These are phyloP conservation scores for Coemansia sp. DNA, from an alignment of 192 early-diverging fungal species.

Conservation along the genomic window DNA sequence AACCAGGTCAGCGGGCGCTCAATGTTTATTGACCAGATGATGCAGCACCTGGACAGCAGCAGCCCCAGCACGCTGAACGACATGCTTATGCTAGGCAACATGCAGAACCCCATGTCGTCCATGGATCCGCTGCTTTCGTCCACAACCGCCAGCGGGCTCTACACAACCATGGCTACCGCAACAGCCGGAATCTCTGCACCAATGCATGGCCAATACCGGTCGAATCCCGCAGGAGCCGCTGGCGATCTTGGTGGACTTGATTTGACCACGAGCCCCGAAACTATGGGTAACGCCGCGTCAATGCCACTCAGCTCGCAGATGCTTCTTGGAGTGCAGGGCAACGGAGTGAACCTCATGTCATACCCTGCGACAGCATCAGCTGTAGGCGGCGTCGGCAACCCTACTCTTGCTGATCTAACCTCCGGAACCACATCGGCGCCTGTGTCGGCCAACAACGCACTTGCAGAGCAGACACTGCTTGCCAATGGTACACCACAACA, in stretches of 20 bases:
- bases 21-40: conserved; percentile 46
- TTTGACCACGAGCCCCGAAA: conserved; percentile 41
- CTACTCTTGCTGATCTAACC: conserved; percentile 35
- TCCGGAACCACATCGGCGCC: background rate
- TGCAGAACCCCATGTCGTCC: conserved; percentile 15
- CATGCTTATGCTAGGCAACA: conserved; percentile 37
- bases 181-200: conserved; percentile 9
- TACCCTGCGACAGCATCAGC: conserved; percentile 7
- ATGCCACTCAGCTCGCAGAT: conserved; percentile 16
- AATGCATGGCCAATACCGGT: background rate
- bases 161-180: conserved; percentile 17
- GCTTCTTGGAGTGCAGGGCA: conserved; percentile 9
- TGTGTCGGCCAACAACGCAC: background rate
- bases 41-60: conserved; percentile 54
- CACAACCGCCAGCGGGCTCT: conserved; percentile 21
- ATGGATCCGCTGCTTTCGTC: conserved; percentile 51
- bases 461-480: conserved; percentile 9
- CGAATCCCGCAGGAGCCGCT: background rate
- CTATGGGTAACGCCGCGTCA: conserved; percentile 1
- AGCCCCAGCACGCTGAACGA: conserved; percentile 40
- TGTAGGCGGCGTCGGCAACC: conserved; percentile 11
- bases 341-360: conserved; percentile 12
- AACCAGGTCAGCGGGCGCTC: conserved; percentile 46
- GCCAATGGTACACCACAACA: background rate
- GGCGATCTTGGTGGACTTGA: conserved; percentile 25